Base-by-base conservation (phyloP, 306 rosid genomes). In the Crataegus laevigata region DNA sequence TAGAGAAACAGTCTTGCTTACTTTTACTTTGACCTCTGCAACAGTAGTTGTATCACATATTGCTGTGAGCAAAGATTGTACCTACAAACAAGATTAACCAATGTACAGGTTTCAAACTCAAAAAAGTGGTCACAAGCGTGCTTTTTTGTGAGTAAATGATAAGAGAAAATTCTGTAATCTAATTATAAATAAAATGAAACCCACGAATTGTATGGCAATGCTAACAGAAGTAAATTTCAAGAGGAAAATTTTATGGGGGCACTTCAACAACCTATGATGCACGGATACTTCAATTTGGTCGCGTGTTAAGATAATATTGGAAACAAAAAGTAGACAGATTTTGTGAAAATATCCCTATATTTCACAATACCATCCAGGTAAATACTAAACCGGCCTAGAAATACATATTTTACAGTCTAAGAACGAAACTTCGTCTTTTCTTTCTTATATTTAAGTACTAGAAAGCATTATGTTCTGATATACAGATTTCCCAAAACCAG, bases 11-110 rank as follows among this genome's bases (percentile, higher is more conserved):
- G 11, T 12, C 42, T 58, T 55, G 68, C 94, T 72, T 89, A 93
- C 98, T 79, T 86, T 93, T 78, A 93, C 38, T 59, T 93, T 86
- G 36, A 93, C 58, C 82, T 91, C 97, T 38, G 71, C 87, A 68
- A 93, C 66, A 75, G 97, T 88, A 69, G 84, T 79, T 55, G 98
- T 74, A 62, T 91, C 93, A 45, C 98, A 94, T 75, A 94, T 21
- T 76, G 81, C 80, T 34, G 85, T 81, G 77, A 94, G 84, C 67
- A 94, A 78, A 89, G 80, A 86, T 81, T 88, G 82, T 75, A 94
- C 90, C 97, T 94, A 85, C 78, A 86, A 73, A 79, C 19, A 71
- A 77, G 65, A 86, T 68, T 69, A 79, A 77, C 29, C 36, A 51
- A 45, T 52, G 51, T 22, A 65, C 47, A 57, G 40, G 66, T 68